Conservation (phyloP, 75 land plant species). For the Selaginella moellendorffii region DNA sequence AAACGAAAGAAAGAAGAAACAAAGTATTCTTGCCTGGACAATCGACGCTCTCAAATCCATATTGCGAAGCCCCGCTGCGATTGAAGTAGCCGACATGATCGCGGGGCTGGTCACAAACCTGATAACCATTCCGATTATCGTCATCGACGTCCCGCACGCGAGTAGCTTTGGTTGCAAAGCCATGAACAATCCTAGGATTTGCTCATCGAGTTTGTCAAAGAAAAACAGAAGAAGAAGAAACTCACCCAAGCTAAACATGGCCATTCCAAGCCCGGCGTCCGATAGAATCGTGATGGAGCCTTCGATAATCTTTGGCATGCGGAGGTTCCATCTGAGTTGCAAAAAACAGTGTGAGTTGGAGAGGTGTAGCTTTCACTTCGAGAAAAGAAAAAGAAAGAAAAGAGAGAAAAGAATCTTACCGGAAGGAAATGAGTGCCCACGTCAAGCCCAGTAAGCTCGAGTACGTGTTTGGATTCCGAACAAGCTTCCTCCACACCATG, state of each 20-base stretch:
- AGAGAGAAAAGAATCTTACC: slow-evolving; percentile 12
- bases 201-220: background rate
- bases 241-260: slow-evolving; percentile 9
- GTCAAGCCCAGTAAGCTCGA: slow-evolving; percentile 21
- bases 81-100: slow-evolving; percentile 7
- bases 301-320: slow-evolving; percentile 5
- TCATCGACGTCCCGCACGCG: slow-evolving; percentile 8
- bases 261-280: slow-evolving; percentile 10
- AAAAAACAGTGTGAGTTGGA: too few species aligned
- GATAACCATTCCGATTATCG: background rate
- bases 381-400: too few species aligned
- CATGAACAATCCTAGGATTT: slow-evolving; percentile 6
- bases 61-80: slow-evolving; percentile 1
- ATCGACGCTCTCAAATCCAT: background rate
- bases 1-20: background rate
- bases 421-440: slow-evolving; percentile 28
- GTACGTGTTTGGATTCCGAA: slow-evolving; percentile 26
- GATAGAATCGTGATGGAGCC: slow-evolving; percentile 1
- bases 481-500: slow-evolving; percentile 21
- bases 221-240: background rate
- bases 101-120: slow-evolving; percentile 8
- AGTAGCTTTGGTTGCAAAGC: background rate
- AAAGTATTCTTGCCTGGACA: background rate
- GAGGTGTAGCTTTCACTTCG: too few species aligned
- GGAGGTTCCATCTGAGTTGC: background rate